Base-by-base conservation (phyloP, 2,329 filamentous ascomycete genomes). In the Gnomoniopsis smithogilvyi region DNA sequence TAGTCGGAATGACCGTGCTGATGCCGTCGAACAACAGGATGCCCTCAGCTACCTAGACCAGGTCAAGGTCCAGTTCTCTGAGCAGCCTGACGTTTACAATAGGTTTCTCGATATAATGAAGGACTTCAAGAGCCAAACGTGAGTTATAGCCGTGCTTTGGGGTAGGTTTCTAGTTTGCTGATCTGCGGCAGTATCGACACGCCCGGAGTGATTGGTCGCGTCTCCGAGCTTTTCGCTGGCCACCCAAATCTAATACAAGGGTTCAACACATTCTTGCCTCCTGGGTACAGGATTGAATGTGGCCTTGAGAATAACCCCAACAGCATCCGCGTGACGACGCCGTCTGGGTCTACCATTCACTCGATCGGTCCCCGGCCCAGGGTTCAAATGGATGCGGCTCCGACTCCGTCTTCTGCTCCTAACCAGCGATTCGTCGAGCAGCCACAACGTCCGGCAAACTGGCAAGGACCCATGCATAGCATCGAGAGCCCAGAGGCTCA, bases 41-140 rank as follows among this genome's bases (percentile, higher is more conserved):
- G 95, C 95, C 34, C 82, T 99, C 48, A 97, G 92, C 68, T 99
- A 99, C 70, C 84, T 99, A 24, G 95, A 99, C 70, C 95, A 98
- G 74, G 95, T 99, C 64, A 99, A 99, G 75, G 93, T 98, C 30
- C 93, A 96, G 69, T 99, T 99, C 67, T 90, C 92, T 62, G 94
- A 98, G 64, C 92, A 97, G 66, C 93, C 95, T 3, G 94, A 98
- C 73, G 95, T 99, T 0, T 99, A 99, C 69, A 98, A 98, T 69
- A 83, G 91, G 41, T 98, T 99, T 67, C 78, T 99, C 49, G 95
- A 99, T 67, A 99, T 99, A 51, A 99, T 99, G 95, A 99, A 99
- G 70, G 95, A 99, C 67, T 99, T 99, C 73, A 99, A 99, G 76
- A 96, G 92, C 68, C 94, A 96, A 76, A 92, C 93, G 85, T 93